phyloP scores from a whole-genome alignment of 208 protist species.

The Crithidia acanthocephali region DNA sequence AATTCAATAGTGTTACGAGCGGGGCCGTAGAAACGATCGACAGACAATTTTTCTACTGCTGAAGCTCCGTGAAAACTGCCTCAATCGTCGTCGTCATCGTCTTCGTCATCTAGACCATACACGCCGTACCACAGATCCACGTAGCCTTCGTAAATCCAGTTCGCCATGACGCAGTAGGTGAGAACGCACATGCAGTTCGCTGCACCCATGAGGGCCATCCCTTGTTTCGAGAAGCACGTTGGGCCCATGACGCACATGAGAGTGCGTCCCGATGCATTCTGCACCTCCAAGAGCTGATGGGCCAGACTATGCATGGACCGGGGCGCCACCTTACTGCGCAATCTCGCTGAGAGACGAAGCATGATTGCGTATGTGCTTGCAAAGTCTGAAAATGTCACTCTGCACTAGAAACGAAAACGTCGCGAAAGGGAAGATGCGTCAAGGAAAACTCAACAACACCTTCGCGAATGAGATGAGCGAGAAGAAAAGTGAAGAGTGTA shows the following conservation, averaged over 20 bases:
- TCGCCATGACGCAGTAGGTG: conserved; percentile 80
- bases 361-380: conserved; percentile 2
- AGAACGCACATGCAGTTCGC: conserved; percentile 52
- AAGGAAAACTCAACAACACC: too few species aligned
- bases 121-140: conserved; percentile 83
- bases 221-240: conserved; percentile 23
- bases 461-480: too few species aligned
- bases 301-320: conserved; percentile 10
- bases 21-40: too few species aligned
- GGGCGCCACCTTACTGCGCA: conserved; percentile 5
- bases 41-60: too few species aligned
- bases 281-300: conserved; percentile 22
- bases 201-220: conserved; percentile 25
- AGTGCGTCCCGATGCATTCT: conserved; percentile 24
- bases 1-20: too few species aligned
- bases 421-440: too few species aligned
- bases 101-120: conserved; percentile 69
- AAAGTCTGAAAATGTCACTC: not conserved
- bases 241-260: conserved; percentile 34
- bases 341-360: conserved; percentile 12
- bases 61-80: not conserved
- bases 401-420: not conserved
- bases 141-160: conserved; percentile 83
- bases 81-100: conserved; percentile 49
- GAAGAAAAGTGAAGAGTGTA: too few species aligned